Base-by-base conservation (phyloP, 805 yeast genomes). In the Teunomyces stri region DNA sequence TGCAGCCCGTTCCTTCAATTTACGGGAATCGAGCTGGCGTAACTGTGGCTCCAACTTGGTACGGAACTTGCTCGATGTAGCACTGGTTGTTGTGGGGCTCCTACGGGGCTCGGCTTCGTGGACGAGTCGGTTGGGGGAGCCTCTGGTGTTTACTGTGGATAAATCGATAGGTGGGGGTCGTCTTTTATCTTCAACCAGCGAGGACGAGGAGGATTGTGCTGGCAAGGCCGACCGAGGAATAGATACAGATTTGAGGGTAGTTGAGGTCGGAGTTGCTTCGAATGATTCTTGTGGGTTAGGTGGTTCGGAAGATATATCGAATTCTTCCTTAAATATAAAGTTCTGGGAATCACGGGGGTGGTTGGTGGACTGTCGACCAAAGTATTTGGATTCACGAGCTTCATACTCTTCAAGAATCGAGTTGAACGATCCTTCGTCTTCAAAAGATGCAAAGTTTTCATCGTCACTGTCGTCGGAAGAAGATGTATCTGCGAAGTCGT, bases 401-500 rank as follows among this genome's bases (percentile, higher is more conserved):
- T 55, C 56, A 42, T 68, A 66, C 31, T 65, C 72, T 22, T 64
- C 58, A 5, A 69, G 55, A 6, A 69, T 56, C 13, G 67, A 61
- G 42, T 66, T 63, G 7, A 68, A 58, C 25, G 69, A 64, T 7
- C 34, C 34, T 16, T 63, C 69, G 3, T 65, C 57, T 28, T 58
- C 59, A 46, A 43, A 45, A 11, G 40, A 46, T 18, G 35, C 47
- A 4, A 53, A 54, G 34, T 53, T 58, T 27, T 46, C 51, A n/a
- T 50, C 57, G 33, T 44, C 39, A 13, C 31, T 9, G 31, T 44
- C 39, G 16, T 33, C 43, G 5, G 47, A 43, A 1, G 62, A 54
- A 1, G 64, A 54, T n/a, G 74, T 63, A 51, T 72, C 77, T 13
- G 76, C 76, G 53, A 72, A 69, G 38, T 70, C 76, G 9, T 61